phyloP scores from a whole-genome alignment of 176 grass and related monocot genomes.

The Lolium rigidum region DNA sequence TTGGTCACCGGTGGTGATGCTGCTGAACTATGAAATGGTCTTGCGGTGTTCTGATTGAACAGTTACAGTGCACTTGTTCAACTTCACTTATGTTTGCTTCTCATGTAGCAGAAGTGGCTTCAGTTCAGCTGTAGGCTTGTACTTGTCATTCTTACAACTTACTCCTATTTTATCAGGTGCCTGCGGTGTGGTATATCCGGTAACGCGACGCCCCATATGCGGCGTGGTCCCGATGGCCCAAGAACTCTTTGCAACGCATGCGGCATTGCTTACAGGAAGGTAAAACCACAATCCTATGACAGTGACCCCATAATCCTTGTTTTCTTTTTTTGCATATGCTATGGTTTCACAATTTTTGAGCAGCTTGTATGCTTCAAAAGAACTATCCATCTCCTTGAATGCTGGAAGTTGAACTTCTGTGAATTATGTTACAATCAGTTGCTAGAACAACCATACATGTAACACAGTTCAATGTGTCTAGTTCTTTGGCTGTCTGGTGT shows the following conservation, averaged over 20 bases:
- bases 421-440: conserved; percentile 8
- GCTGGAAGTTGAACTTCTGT: not conserved
- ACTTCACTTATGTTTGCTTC: conserved; percentile 25
- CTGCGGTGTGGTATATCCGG: conserved; percentile 77
- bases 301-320: conserved; percentile 5
- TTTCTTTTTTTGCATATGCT: not conserved
- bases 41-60: not conserved
- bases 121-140: not conserved
- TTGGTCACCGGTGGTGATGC: not conserved
- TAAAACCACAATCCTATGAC: conserved; percentile 25
- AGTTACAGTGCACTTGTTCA: conserved; percentile 26
- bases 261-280: conserved; percentile 89
- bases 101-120: conserved; percentile 17
- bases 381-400: not conserved
- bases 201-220: conserved; percentile 82
- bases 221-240: conserved; percentile 88
- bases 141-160: conserved; percentile 35
- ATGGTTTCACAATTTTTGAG: conserved; percentile 16
- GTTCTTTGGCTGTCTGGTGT: not conserved
- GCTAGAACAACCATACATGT: conserved; percentile 16
- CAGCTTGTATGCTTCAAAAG: not conserved
- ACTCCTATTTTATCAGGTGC: conserved; percentile 59
- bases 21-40: not conserved
- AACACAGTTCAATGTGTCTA: not conserved
- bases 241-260: conserved; percentile 95